Evolutionary conservation across 352 stramenopile genomes (phyloP).

Genomic region (Phytophthora cactorum): DNA sequence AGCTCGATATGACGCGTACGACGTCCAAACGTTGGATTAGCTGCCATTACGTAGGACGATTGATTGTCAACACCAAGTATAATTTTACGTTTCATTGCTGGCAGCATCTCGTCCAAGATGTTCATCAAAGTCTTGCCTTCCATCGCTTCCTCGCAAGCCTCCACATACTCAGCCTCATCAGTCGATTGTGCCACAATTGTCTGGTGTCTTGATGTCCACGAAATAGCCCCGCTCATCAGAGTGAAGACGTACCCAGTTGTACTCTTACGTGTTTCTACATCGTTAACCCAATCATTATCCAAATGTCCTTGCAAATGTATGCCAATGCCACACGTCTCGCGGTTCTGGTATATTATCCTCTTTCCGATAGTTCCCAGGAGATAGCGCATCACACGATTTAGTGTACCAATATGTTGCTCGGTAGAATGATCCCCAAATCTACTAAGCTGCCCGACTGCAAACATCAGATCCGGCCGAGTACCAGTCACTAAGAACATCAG

Average conservation of each 20-base stretch:
- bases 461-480: conserved; percentile 13
- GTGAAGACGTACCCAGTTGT: neutral
- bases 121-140: neutral
- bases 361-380: neutral
- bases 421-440: neutral
- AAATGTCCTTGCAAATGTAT: conserved; percentile 5
- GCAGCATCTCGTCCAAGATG: conserved; percentile 3
- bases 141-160: neutral
- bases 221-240: neutral
- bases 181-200: neutral
- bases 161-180: neutral
- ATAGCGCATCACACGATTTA: conserved; percentile 4
- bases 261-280: conserved; percentile 4
- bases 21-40: conserved; percentile 1
- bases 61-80: neutral
- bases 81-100: neutral
- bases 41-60: neutral
- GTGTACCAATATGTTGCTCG: conserved; percentile 4
- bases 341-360: neutral
- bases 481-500: conserved; percentile 31
- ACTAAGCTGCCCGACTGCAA: neutral
- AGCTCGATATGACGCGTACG: conserved; percentile 1
- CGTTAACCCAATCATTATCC: conserved; percentile 8
- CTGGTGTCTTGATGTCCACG: neutral
- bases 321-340: conserved; percentile 1